Base-by-base conservation (phyloP, 495 filamentous ascomycete genomes). In the Penicillium goetzii region DNA sequence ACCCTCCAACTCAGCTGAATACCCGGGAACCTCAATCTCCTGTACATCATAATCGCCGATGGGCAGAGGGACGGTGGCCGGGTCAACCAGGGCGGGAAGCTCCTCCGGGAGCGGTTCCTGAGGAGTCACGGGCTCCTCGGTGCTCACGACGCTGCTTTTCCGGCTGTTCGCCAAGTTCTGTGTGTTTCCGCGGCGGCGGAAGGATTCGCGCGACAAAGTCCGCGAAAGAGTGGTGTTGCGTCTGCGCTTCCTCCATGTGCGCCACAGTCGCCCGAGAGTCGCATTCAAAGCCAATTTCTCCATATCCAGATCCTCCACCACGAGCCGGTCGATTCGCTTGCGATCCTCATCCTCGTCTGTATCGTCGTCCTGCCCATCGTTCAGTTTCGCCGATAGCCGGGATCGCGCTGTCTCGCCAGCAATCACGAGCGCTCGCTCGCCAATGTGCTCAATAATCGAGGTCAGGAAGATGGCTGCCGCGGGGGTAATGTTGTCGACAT, bases 401-500 rank as follows among this genome's bases (percentile, higher is more conserved):
- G 89, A 86, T 66, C 90, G 92, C 1, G 96, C 88, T 19, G 92
- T 93, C 72, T 97, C 89, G 15, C 92, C 93, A n/a, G 93, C 92
- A 43, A 96, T 84, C 36, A 92, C 78, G 53, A 99, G 79, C 25
- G 90, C 89, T 66, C 96, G 92, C 74, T 98, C 96, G 17, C 93
- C 96, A 72, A 99, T 86, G 71, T 90, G 93, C 80, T 99, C 96
- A 36, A 98, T 82, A 65, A 98, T 91, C 1, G 92, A 93, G 3
- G 96, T 97, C 34, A 99, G 80, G 76, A 97, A 98, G 65, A 98
- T 97, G 50, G 96, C 93, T 7, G 95, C 92, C 4, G 94, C 90
- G 21, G 93, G 93, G 0, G 94, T 96, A 49, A 97, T 90, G 47
- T 91, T 84, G 28, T 89, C 91, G 10, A 83, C 69, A 72, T 83